Conservation (phyloP, 768 basidiomycete species). For the Sarcodon aspratus region DNA sequence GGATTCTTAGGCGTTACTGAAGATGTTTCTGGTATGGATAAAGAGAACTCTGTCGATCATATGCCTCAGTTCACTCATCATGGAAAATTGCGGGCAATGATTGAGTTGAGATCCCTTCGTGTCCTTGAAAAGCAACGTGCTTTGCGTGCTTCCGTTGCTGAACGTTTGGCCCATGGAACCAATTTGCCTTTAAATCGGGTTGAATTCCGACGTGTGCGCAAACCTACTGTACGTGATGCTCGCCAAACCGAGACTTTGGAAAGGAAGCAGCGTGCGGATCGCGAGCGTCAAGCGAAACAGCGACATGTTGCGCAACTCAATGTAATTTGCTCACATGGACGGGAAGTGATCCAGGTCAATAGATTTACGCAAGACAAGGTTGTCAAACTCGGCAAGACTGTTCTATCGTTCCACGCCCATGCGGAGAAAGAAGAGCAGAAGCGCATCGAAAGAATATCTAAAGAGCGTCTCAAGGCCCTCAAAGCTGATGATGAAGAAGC, state of each 20-base stretch:
- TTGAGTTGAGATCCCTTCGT: constrained; percentile 85
- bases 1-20: constrained; percentile 42
- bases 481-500: constrained; percentile 98
- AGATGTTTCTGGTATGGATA: constrained; percentile 19
- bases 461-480: constrained; percentile 96
- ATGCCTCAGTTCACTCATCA: constrained; percentile 34
- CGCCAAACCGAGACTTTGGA: constrained; percentile 84
- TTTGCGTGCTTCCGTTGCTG: constrained; percentile 75
- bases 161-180: constrained; percentile 79
- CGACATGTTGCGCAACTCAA: constrained; percentile 92
- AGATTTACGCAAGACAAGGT: constrained; percentile 46
- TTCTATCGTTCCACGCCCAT: constrained; percentile 73
- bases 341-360: constrained; percentile 58
- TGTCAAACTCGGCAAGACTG: constrained; percentile 56
- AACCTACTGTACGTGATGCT: constrained; percentile 81
- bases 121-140: constrained; percentile 88
- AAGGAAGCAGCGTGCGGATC: constrained; percentile 82
- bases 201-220: constrained; percentile 81
- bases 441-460: constrained; percentile 87
- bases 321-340: constrained; percentile 78
- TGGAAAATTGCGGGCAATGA: constrained; percentile 80
- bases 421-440: constrained; percentile 99
- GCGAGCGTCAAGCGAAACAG: constrained; percentile 90
- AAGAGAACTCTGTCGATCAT: constrained; percentile 23
- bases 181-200: constrained; percentile 85